Conservation (phyloP, 2,329 filamentous ascomycete genomes). For the Aspergillus ibericus region DNA sequence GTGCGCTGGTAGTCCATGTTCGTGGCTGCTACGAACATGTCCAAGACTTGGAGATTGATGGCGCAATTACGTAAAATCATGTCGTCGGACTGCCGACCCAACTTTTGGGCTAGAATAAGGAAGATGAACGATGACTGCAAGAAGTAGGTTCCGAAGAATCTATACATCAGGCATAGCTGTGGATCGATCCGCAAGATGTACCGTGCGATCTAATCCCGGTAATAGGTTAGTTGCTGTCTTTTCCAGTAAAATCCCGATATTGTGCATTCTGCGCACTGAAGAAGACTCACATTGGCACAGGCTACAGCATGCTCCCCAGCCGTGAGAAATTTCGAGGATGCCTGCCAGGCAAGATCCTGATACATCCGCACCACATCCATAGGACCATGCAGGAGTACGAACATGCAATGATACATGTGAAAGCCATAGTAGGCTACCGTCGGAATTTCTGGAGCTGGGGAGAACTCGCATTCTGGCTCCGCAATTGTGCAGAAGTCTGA, state of each 20-base stretch:
- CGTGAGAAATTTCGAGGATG: not conserved
- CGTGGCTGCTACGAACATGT: not conserved
- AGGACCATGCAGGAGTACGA: not conserved
- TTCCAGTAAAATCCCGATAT: not conserved
- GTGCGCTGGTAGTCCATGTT: constrained; percentile 6
- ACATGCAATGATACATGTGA: constrained; percentile 7
- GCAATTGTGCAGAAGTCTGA: not conserved
- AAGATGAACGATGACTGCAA: constrained; percentile 3
- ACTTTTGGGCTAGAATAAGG: constrained; percentile 1
- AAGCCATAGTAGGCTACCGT: constrained; percentile 3
- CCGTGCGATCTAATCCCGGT: not conserved
- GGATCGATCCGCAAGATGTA: not conserved
- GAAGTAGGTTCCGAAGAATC: constrained; percentile 2
- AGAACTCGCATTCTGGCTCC: not conserved
- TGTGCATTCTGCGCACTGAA: too few species aligned
- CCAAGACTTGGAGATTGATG: not conserved
- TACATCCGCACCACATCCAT: constrained; percentile 6
- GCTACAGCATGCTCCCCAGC: constrained; percentile 2
- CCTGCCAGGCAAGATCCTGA: constrained; percentile 1
- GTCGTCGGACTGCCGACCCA: not conserved
- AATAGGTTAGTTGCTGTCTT: too few species aligned
- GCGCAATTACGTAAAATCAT: not conserved
- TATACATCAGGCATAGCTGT: not conserved
- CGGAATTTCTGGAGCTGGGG: not conserved
- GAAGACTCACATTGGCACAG: not conserved